A percentile compares a stretch with the other conserved stretches of the same genome.
These are phyloP conservation scores for Hymenoscyphus albidus DNA, from an alignment of 2,329 filamentous ascomycete species.

Conservation along the genomic window DNA sequence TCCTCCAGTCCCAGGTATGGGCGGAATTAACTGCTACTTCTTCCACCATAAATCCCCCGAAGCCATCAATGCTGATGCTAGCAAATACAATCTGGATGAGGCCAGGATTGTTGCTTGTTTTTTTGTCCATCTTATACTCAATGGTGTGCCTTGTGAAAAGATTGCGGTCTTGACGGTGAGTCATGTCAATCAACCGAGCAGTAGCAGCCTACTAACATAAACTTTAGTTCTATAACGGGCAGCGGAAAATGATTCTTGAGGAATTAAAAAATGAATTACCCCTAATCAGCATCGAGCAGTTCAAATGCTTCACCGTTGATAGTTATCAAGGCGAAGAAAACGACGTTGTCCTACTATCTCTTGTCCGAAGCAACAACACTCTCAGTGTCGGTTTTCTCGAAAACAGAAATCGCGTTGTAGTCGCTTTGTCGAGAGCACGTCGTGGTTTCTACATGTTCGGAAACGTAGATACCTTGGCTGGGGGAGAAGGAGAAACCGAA, in stretches of 20 bases:
- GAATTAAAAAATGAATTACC: slow-evolving; percentile 41
- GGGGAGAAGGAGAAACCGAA: slow-evolving; percentile 16
- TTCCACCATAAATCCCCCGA: slow-evolving; percentile 66
- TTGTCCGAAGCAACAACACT: slow-evolving; percentile 65
- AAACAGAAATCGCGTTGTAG: slow-evolving; percentile 55
- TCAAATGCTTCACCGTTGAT: slow-evolving; percentile 75
- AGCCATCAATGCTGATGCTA: slow-evolving; percentile 56
- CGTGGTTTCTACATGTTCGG: slow-evolving; percentile 84
- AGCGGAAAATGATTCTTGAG: slow-evolving; percentile 61
- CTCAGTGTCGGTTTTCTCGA: slow-evolving; percentile 68
- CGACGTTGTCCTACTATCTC: slow-evolving; percentile 73
- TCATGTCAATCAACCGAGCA: background rate
- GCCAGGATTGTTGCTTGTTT: slow-evolving; percentile 73
- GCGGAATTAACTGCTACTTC: slow-evolving; percentile 54
- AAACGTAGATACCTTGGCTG: slow-evolving; percentile 52
- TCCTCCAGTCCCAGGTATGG: slow-evolving; percentile 59
- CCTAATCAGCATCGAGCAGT: slow-evolving; percentile 33
- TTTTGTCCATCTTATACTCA: slow-evolving; percentile 66
- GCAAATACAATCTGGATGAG: slow-evolving; percentile 66
- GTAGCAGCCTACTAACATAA: background rate
- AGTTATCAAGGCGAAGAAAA: slow-evolving; percentile 92
- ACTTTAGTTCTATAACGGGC: slow-evolving; percentile 72
- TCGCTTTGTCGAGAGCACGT: slow-evolving; percentile 65
- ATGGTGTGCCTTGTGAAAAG: slow-evolving; percentile 53
- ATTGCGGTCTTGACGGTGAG: slow-evolving; percentile 70